A percentile compares a stretch with the other conserved stretches of the same genome.
Conservation (phyloP, 441 rosid genomes). For the Adansonia rubrostipa region DNA sequence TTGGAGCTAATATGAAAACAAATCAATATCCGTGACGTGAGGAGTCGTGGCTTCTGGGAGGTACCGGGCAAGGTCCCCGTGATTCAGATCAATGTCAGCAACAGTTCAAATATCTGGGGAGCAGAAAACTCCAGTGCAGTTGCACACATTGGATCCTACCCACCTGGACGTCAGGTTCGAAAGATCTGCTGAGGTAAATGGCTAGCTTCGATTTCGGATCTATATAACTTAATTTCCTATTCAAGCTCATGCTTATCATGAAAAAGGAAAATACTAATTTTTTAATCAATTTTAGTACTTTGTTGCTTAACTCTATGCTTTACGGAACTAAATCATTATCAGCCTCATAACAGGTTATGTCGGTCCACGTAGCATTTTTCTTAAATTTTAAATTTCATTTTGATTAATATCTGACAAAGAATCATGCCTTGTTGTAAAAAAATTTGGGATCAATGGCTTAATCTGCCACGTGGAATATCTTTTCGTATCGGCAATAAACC, state of each 20-base stretch:
- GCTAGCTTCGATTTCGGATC: constrained; percentile 42
- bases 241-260: neutral
- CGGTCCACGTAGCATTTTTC: neutral
- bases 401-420: no score
- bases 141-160: constrained; percentile 56
- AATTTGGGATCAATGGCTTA: neutral
- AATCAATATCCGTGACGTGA: constrained; percentile 45
- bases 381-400: neutral
- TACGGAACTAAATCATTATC: neutral
- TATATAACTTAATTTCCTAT: neutral
- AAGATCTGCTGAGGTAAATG: constrained; percentile 64
- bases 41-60: constrained; percentile 52
- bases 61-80: constrained; percentile 58
- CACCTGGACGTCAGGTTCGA: constrained; percentile 49
- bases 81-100: constrained; percentile 69
- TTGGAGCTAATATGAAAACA: constrained; percentile 49
- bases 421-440: neutral
- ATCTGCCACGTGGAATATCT: neutral
- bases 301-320: neutral
- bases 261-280: neutral
- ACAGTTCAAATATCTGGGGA: constrained; percentile 44
- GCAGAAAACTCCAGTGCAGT: constrained; percentile 60
- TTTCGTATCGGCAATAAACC: neutral
- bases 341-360: neutral
- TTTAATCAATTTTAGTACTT: neutral